Base-by-base conservation (phyloP, 2,329 filamentous ascomycete species). In the Epichloe aotearoae region DNA sequence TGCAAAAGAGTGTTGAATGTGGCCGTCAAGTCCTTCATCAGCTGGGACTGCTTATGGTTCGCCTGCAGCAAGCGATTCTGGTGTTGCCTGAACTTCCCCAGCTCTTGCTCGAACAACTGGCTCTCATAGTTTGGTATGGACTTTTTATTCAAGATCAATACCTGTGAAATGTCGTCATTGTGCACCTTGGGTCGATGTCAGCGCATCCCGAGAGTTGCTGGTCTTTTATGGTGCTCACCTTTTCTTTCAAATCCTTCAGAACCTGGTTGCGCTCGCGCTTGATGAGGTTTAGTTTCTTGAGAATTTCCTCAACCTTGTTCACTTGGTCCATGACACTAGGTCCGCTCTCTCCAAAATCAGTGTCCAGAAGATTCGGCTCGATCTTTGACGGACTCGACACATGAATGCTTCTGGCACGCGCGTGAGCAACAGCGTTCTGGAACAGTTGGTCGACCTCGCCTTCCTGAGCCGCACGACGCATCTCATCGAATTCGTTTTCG, bases 81-180 rank as follows among this genome's bases (percentile, higher is more conserved):
- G 61, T 96, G 88, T 30, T 89, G 86, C 41, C 89, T 76, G 69
- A 96, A 98, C 66, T 98, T 98, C 68, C 97, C 91, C n/a, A 98
- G 75, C 66, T 98, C 93, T 15, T 88, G 83, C 64, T 96, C 86
- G 70, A 98, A 98, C 3, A 98, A 77, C 61, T 95, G 88, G 12
- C 76, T 83, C 66, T 98, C 93, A 61, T 93, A 91, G 61, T 88
- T 95, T 19, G 88, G 79, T 61, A 97, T 91, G 2, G 88, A 85
- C 69, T 97, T 98, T 66, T 97, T 97, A 74, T 98, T 98, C 53
- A 98, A 73, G 51, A 98, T 98, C 53, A 98, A 75, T 12, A 97
- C 90, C 62, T 95, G 93, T 5, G 90, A 96, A 56, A 98, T 98
- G 61, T 98, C 94, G 62, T 98, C 94, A 57, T 86, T 88, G 68